A percentile compares a stretch with the other conserved stretches of the same genome.
phyloP scores from a whole-genome alignment of 2,329 filamentous ascomycete species.

The Botryosphaeria dothidea region DNA sequence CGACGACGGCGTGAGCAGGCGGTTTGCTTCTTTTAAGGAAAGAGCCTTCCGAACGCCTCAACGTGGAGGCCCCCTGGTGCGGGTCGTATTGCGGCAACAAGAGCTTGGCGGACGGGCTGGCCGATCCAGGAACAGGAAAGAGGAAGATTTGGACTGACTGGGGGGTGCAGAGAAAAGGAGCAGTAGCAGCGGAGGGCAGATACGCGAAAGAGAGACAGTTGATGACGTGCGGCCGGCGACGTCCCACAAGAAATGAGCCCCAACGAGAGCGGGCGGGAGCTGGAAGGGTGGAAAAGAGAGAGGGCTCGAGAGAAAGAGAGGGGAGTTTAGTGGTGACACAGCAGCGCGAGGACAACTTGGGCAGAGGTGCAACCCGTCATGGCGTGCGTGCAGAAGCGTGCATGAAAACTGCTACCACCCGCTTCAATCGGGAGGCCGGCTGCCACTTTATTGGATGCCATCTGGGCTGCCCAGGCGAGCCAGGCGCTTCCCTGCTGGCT shows the following conservation, averaged over 20 bases:
- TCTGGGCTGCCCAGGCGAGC: not conserved
- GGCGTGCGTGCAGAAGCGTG: slow-evolving; percentile 6
- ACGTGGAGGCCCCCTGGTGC: slow-evolving; percentile 14
- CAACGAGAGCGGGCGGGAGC: not conserved
- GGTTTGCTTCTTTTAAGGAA: slow-evolving; percentile 18
- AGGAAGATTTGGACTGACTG: slow-evolving; percentile 12
- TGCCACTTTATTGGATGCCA: slow-evolving; percentile 9
- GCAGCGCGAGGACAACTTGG: not conserved
- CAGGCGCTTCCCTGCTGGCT: slow-evolving; percentile 3
- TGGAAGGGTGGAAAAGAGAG: not conserved
- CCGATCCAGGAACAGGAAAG: slow-evolving; percentile 18
- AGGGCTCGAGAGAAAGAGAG: not conserved
- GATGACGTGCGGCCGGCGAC: slow-evolving; percentile 17
- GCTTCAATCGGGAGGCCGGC: slow-evolving; percentile 3
- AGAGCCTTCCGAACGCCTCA: slow-evolving; percentile 12
- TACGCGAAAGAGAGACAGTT: not conserved
- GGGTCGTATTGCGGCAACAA: slow-evolving; percentile 15
- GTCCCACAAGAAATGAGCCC: slow-evolving; percentile 4
- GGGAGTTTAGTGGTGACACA: slow-evolving; percentile 3
- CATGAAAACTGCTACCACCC: not conserved
- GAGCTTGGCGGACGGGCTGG: slow-evolving; percentile 16
- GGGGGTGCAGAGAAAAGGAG: not conserved
- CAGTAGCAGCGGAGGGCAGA: not conserved
- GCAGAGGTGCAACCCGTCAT: not conserved
- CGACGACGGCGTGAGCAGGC: slow-evolving; percentile 7